Conservation (phyloP, 805 yeast species). For the Suhomyces vadensis region DNA sequence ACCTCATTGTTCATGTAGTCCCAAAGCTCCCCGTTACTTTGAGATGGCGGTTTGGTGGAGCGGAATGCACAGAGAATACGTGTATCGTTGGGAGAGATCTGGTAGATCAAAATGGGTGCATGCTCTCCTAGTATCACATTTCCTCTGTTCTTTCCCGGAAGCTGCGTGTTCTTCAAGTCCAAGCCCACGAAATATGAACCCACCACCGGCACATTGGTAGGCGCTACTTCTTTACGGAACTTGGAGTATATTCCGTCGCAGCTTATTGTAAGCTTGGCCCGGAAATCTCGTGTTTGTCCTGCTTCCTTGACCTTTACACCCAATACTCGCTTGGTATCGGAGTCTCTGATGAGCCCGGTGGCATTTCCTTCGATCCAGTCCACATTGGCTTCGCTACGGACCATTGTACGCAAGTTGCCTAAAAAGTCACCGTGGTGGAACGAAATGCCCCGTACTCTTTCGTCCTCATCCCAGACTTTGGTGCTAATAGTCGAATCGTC, state of each 20-base stretch:
- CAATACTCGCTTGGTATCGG: constrained; percentile 49
- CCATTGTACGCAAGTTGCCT: constrained; percentile 71
- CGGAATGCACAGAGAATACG: constrained; percentile 88
- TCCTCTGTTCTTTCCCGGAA: constrained; percentile 78
- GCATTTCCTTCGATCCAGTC: constrained; percentile 83
- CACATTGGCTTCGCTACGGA: constrained; percentile 67
- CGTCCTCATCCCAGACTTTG: constrained; percentile 58
- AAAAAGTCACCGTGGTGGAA: constrained; percentile 93
- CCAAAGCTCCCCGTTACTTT: constrained; percentile 54
- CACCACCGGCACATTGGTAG: constrained; percentile 62
- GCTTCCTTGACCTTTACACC: constrained; percentile 69
- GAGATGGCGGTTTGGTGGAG: constrained; percentile 70
- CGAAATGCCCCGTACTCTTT: constrained; percentile 70
- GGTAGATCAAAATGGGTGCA: constrained; percentile 87
- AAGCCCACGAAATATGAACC: constrained; percentile 89
- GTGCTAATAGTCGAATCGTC: constrained; percentile 49
- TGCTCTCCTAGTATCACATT: constrained; percentile 87
- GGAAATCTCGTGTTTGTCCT: constrained; percentile 30
- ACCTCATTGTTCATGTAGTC: constrained; percentile 62
- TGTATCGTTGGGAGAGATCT: constrained; percentile 78
- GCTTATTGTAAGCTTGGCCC: constrained; percentile 66
- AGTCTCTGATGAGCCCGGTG: constrained; percentile 59
- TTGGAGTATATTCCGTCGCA: constrained; percentile 96
- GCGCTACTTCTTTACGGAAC: constrained; percentile 72
- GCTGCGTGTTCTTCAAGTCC: constrained; percentile 67